Evolutionary conservation across 257 asterid genomes (phyloP).

Genomic region (Solanum sejunctum): DNA sequence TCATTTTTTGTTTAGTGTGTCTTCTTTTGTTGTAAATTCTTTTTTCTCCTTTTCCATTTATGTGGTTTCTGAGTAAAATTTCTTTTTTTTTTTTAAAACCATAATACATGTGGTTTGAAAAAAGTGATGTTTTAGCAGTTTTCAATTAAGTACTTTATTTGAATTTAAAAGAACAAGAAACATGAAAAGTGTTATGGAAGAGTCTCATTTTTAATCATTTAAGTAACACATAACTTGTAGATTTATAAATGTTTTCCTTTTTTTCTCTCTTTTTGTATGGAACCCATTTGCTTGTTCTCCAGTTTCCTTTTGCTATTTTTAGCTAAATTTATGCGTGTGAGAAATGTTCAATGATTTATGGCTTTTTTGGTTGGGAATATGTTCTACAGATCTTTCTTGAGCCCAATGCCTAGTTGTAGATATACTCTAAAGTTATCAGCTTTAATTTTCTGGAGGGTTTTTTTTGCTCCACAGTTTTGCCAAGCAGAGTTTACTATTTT

Average conservation of each 20-base stretch:
- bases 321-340: background rate
- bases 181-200: background rate
- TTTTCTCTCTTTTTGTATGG: background rate
- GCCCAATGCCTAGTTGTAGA: conserved; percentile 8
- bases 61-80: background rate
- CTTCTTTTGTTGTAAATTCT: background rate
- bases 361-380: background rate
- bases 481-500: background rate
- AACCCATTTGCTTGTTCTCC: background rate
- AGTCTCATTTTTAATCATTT: background rate
- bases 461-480: conserved; percentile 1
- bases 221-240: background rate
- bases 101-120: background rate
- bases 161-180: background rate
- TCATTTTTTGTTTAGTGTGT: background rate
- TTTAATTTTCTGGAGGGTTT: conserved; percentile 1
- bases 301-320: background rate
- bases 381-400: conserved; percentile 14
- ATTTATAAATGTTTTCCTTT: background rate
- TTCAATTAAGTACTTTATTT: background rate
- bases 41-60: background rate
- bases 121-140: background rate
- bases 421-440: conserved; percentile 6
- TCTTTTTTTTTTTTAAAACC: background rate
- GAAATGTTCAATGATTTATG: background rate